Conservation (phyloP, 441 rosid species). For the Populus hybrid region DNA sequence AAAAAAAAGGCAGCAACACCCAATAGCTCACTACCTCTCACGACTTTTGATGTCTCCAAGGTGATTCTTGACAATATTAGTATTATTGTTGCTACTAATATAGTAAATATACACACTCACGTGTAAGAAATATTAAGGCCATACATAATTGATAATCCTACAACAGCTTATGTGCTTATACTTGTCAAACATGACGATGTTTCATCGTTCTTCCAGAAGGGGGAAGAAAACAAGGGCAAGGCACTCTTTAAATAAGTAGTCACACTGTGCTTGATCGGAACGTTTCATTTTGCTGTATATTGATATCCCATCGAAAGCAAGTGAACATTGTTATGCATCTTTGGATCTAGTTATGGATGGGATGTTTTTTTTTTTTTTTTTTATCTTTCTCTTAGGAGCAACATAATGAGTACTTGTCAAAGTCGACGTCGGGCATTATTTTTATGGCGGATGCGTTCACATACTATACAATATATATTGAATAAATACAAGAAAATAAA, state of each 20-base stretch:
- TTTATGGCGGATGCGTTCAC: background rate
- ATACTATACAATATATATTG: background rate
- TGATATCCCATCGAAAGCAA: background rate
- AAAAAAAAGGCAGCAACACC: background rate
- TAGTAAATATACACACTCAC: background rate
- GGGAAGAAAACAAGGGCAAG: background rate
- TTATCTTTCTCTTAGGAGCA: background rate
- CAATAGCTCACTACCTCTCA: background rate
- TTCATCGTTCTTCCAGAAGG: background rate
- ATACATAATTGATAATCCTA: background rate
- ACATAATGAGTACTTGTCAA: background rate
- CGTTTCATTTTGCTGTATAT: background rate
- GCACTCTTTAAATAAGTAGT: too few relatives aligned
- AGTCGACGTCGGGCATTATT: background rate
- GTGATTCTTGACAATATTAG: background rate
- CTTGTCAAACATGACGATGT: background rate
- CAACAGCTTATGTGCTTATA: background rate
- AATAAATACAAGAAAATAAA: constrained; percentile 2
- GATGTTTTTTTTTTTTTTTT: background rate
- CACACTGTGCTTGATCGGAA: background rate
- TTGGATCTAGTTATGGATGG: background rate
- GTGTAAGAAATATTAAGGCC: background rate
- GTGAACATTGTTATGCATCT: background rate
- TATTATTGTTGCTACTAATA: background rate
- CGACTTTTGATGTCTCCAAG: background rate